Percentiles rank a stretch among this genome's conserved stretches.
These are phyloP conservation scores for Raphidocelis subcapitata DNA, from an alignment of 139 green algal species.

Conservation along the genomic window DNA sequence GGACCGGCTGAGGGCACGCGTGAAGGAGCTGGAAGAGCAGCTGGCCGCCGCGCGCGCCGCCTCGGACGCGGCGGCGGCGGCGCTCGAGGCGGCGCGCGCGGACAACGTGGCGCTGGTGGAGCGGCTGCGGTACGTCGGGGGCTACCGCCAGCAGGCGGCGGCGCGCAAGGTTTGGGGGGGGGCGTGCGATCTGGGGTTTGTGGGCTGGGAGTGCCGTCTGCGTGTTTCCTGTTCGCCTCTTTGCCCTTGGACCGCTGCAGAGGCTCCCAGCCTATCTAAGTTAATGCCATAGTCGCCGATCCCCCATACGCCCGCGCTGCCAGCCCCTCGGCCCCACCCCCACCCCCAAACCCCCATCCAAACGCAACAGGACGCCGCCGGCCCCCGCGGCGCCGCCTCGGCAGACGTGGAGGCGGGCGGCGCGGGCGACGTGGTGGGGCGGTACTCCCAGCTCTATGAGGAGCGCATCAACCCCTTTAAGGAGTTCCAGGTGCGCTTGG, in stretches of 20 bases:
- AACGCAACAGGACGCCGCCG: background rate
- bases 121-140: conserved; percentile 67
- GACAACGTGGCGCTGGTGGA: conserved; percentile 95
- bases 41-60: conserved; percentile 30
- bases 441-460: conserved; percentile 89
- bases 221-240: too few relatives aligned
- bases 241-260: too few relatives aligned
- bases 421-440: conserved; percentile 62
- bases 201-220: too few relatives aligned
- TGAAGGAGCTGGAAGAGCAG: conserved; percentile 77
- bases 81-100: conserved; percentile 46
- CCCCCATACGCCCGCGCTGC: too few relatives aligned
- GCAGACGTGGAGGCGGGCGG: conserved; percentile 58
- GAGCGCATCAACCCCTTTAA: conserved; percentile 89
- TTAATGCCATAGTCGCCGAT: too few relatives aligned
- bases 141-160: conserved; percentile 7
- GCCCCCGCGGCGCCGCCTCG: conserved; percentile 5
- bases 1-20: conserved; percentile 70
- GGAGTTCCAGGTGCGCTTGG: conserved; percentile 62
- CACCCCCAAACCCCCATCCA: background rate
- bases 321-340: too few relatives aligned
- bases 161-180: background rate
- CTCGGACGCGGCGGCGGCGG: conserved; percentile 36
- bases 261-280: too few relatives aligned
- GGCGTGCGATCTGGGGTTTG: too few relatives aligned